Evolutionary conservation across 2,329 filamentous ascomycete species (phyloP), one percentile per base, ranked within the genome.

Genomic region (Hypomyces perniciosus): DNA sequence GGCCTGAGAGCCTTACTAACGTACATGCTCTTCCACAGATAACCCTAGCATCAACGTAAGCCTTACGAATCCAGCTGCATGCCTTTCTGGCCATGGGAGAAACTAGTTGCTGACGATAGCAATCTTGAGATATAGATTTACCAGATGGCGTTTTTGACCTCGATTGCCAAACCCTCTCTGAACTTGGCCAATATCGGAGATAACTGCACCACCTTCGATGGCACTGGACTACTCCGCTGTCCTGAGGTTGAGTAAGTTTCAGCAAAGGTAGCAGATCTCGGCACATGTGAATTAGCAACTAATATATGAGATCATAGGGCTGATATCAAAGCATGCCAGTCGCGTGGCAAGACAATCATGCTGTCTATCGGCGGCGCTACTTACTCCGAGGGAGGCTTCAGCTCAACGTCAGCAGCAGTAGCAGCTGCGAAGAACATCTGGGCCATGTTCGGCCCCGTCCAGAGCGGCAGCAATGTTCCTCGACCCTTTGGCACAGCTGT

Each of bases 331-430:
- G 61, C 73, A 7, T 91, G 86, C 67, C 86, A 90, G 64, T 58
- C 67, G 12, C 68, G 64, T 6, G 78, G 78, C 54, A 90, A 90
- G 68, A 88, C 84, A 1, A 83, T 90, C 57, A 65, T 88, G 40
- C 73, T 90, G 12, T 89, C 86, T 3, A 73, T 90, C 41, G 86
- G 85, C 20, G 86, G 86, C 35, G 81, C 80, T 3, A 84, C 83
- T 1, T 87, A 88, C 65, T 80, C 72, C 20, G 83, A 88, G 65
- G 84, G 81, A 35, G 84, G 84, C 26, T 88, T 88, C 69, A 62
- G 67, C 37, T 77, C 73, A 12, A 58, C 71, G 1, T 56, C 67
- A 1, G 75, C 71, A 0, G 85, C 85, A 4, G 64, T 72, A 20
- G 62, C 70, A 1, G 78, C 78, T 4, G 86, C 86, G 0, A 68